Evolutionary conservation across 2,329 filamentous ascomycete genomes (phyloP).

Genomic region (Clonostachys solani): DNA sequence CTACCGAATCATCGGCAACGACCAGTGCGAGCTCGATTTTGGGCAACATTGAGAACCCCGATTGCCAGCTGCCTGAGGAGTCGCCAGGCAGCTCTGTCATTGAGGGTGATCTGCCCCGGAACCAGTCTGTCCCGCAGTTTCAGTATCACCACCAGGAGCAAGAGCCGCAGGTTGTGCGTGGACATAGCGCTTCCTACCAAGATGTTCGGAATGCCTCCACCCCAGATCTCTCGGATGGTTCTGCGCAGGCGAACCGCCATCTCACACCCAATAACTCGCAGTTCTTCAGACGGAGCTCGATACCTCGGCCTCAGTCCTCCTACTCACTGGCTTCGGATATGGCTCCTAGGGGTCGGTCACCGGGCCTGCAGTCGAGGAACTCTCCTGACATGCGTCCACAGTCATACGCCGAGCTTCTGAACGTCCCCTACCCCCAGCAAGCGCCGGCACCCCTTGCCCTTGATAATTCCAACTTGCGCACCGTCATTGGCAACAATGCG

Average conservation of each 20-base stretch:
- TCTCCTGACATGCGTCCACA: conserved; percentile 50
- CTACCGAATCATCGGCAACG: conserved; percentile 46
- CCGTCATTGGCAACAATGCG: conserved; percentile 80
- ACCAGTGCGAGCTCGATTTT: conserved; percentile 55
- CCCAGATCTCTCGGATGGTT: conserved; percentile 47
- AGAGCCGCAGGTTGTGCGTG: conserved; percentile 28
- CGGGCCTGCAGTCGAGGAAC: conserved; percentile 44
- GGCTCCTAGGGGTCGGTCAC: conserved; percentile 58
- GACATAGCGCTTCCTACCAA: conserved; percentile 36
- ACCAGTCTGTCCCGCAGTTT: conserved; percentile 47
- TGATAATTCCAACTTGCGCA: conserved; percentile 78
- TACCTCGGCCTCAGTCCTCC: conserved; percentile 68
- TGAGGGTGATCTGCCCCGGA: conserved; percentile 34
- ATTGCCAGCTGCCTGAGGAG: conserved; percentile 35
- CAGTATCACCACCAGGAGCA: conserved; percentile 60
- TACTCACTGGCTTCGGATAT: conserved; percentile 74
- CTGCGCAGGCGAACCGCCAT: conserved; percentile 52
- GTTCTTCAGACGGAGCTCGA: conserved; percentile 49
- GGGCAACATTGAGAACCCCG: conserved; percentile 40
- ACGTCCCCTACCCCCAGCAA: conserved; percentile 76
- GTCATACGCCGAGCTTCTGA: conserved; percentile 57
- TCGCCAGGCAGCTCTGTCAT: conserved; percentile 47
- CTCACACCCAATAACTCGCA: conserved; percentile 52
- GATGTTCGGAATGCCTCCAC: conserved; percentile 41
- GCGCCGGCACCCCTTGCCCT: conserved; percentile 61